Evolutionary conservation across 345 rosid genomes (phyloP), one percentile per base, ranked within the genome.

Genomic region (Chamaenerion angustifolium): DNA sequence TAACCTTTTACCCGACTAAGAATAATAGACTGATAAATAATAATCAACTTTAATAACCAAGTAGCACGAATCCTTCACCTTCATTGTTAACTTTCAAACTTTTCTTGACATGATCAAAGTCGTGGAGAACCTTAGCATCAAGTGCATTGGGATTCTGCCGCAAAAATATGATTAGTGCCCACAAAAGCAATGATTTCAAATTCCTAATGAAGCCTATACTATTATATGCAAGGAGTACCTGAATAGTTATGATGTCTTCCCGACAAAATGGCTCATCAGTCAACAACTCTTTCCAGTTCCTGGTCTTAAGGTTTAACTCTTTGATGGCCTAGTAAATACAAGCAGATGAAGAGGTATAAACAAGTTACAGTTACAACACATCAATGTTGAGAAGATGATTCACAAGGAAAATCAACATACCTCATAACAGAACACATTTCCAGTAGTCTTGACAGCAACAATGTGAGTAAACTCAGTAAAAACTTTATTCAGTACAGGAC

Each of bases 401-500:
- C 13, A 44, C 16, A 31, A 15, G 43, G 55, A 63, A 37, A 43
- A 47, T 44, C 5, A 46, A 56, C 65, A 45, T n/a, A n/a, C n/a
- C n/a, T n/a, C n/a, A n/a, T n/a, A 80, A 63, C 93, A 84, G 72
- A 92, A 87, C 1, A 92, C 94, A 56, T 92, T 82, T 52, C 95
- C 96, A 0, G 95, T 74, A 37, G 89, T 82, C 77, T 76, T 92
- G 57, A 92, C 84, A 49, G 98, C 88, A 72, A 92, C 86, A 16
- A 84, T 83, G 64, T 82, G 96, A 0, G 95, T 82, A 47, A 73
- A 92, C 56, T 87, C 98, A 4, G 98, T 87, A 48, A 87, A 87
- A 59, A 87, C 96, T 64, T 92, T 87, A 77, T 82, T 83, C 47
- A 92, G 69, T 54, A 92, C 93, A 4, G 98, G 95, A 54, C 95